Evolutionary conservation across 169 alveolate genomes (phyloP), one percentile per base, ranked within the genome.

Genomic region (Fabrea salina): DNA sequence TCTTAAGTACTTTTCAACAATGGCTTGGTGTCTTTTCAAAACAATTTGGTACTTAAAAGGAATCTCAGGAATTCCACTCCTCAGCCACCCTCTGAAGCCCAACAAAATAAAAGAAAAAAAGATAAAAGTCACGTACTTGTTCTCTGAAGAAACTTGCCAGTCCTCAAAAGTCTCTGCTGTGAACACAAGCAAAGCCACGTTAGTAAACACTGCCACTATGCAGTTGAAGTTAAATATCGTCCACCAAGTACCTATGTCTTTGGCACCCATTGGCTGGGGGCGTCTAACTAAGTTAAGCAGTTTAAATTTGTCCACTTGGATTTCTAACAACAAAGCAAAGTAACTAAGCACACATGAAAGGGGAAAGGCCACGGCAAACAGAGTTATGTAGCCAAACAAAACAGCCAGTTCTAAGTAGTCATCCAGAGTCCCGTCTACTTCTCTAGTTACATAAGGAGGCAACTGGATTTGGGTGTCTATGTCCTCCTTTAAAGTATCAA

Each of bases 361-460:
- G 33, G 81, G 81, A 74, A 74, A 74, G 33, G 81, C 74, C 0
- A 74, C 81, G 0, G 81, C 51, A 54, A 74, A 74, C 19, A 74
- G 54, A 4, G 81, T 74, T 22, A 74, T 74, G 39, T 37, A 74
- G 4, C 81, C 81, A 53, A 53, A 74, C 16, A 51, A 11, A 5
- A 74, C 22, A 8, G 57, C n/a, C 11, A 74, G 22, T 37, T 74
- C 81, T 16, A 74, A 11, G 54, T 74, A 74, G 25, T 74, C 81
- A 27, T 56, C 81, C 11, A 74, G 8, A 0, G 81, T 74, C 13
- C 81, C 81, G 25, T 74, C 81, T 0, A 74, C 81, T 37, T 43
- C 81, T 53, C 58, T 30, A 53, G 67, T 70, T 3, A 47, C 33
- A 70, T 70, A 70, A n/a, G 66, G 51, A 22, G 79, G 79, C 39